Percentiles rank a stretch among this genome's conserved stretches.
These are phyloP conservation scores for Rhodotorula diobovata DNA, from an alignment of 768 basidiomycete species.

Conservation along the genomic window DNA sequence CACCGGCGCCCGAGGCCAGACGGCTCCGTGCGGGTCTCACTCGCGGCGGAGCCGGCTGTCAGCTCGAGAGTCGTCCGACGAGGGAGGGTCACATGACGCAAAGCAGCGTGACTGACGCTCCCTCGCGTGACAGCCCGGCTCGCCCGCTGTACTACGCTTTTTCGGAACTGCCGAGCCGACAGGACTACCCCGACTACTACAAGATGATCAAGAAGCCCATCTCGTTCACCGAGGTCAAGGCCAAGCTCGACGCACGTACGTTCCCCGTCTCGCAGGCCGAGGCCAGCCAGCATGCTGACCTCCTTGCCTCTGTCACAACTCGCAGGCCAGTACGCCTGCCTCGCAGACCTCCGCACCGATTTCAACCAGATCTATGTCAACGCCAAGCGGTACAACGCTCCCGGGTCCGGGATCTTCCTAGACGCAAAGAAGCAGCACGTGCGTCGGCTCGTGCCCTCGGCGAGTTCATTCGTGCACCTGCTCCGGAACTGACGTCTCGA, in stretches of 20 bases:
- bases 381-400: conserved; percentile 42
- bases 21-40: not conserved
- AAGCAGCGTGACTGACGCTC: not conserved
- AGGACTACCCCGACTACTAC: conserved; percentile 40
- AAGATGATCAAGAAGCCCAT: conserved; percentile 41
- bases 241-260: conserved; percentile 32
- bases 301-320: not conserved
- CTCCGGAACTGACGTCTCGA: not conserved
- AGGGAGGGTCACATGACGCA: too few relatives aligned
- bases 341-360: conserved; percentile 30
- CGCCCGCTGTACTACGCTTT: conserved; percentile 27
- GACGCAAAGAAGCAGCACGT: conserved; percentile 40
- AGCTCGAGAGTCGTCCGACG: too few relatives aligned
- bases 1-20: not conserved
- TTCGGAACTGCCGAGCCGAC: conserved; percentile 26
- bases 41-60: not conserved
- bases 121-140: not conserved
- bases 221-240: conserved; percentile 33
- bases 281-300: too few relatives aligned
- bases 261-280: not conserved
- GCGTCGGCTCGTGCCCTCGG: not conserved
- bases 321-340: conserved; percentile 15
- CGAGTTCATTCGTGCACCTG: not conserved
- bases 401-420: conserved; percentile 35
- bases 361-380: conserved; percentile 41